Evolutionary conservation across 2,329 filamentous ascomycete genomes (phyloP), one percentile per base, ranked within the genome.

Genomic region (Rhynchosporium graminicola): DNA sequence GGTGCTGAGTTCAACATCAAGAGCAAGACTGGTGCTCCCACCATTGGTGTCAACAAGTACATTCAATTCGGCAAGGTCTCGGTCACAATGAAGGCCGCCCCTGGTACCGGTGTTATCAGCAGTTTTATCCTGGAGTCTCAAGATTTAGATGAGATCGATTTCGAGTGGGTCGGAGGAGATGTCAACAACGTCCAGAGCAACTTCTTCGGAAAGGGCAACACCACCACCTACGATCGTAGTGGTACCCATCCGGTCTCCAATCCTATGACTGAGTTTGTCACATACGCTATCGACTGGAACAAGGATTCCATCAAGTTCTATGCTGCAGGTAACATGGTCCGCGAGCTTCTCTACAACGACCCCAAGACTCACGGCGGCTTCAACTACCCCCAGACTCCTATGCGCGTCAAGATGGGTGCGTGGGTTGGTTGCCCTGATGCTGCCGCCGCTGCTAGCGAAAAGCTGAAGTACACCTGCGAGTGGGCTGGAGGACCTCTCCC

Each of bases 211-310:
- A 83, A 83, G 73, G 82, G 81, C 36, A 78, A 85, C 64, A 82
- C 77, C 33, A 80, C 80, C 52, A 77, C 77, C 43, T 82, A 80
- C 70, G 79, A 82, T 68, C 77, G 80, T 54, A 82, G 76, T 46
- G 59, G 69, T 50, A 74, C 74, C 58, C 76, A 78, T 57, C 67
- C 73, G 9, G 75, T 78, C 51, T 61, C 73, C 56, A 55, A 76
- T 6, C 63, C 70, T 15, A 67, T 69, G 13, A 65, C 78, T 60
- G 72, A 72, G 31, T 82, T 79, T 69, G 86, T 90, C 77, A 89
- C 82, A 60, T 91, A 91, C 77, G 81, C 82, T 8, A 72, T 91
- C 58, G 83, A 89, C 76, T 91, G 88, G 88, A 87, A 83, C 28
- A 72, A 80, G 33, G 80, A 83, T 7, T 73, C 76, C 40, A 77